Percentiles rank a stretch among this genome's conserved stretches.
Conservation (phyloP, 352 stramenopile genomes). For the Pythium periplocum region DNA sequence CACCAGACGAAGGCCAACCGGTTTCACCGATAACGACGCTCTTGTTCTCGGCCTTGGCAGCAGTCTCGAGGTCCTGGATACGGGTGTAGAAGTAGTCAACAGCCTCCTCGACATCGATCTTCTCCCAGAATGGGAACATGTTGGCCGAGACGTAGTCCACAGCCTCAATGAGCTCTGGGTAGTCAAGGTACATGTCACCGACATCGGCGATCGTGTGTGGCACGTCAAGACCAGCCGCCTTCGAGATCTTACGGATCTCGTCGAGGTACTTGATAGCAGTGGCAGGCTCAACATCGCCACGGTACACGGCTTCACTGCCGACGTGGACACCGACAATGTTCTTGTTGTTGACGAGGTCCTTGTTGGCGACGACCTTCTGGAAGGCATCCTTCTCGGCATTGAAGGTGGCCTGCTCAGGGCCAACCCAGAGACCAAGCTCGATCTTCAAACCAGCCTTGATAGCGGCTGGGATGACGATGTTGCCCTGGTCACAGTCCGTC, state of each 20-base stretch:
- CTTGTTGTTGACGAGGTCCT: conserved; percentile 20
- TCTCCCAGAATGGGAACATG: conserved; percentile 66
- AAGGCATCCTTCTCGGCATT: conserved; percentile 35
- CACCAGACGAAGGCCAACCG: conserved; percentile 45
- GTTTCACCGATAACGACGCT: conserved; percentile 57
- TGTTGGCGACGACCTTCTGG: conserved; percentile 26
- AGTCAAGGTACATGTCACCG: conserved; percentile 40
- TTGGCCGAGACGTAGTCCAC: conserved; percentile 59
- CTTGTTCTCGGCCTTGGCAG: conserved; percentile 27
- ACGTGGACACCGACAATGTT: conserved; percentile 53
- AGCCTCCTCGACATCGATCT: conserved; percentile 25
- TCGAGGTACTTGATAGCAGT: conserved; percentile 32
- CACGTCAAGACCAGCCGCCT: conserved; percentile 19
- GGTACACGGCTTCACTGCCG: conserved; percentile 63
- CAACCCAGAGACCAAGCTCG: conserved; percentile 63
- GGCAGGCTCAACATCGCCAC: conserved; percentile 36
- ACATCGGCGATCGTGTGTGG: conserved; percentile 60
- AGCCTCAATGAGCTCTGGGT: conserved; percentile 35
- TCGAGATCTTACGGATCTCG: conserved; percentile 33
- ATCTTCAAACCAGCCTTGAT: conserved; percentile 40
- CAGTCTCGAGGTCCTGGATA: conserved; percentile 26
- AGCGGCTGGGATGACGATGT: conserved; percentile 33
- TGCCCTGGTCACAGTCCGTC: conserved; percentile 48
- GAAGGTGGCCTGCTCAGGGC: conserved; percentile 24
- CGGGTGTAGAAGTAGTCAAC: conserved; percentile 33